These are phyloP conservation scores for Cyclanthera cordifolia DNA, from an alignment of 306 rosid species.

Conservation along the genomic window DNA sequence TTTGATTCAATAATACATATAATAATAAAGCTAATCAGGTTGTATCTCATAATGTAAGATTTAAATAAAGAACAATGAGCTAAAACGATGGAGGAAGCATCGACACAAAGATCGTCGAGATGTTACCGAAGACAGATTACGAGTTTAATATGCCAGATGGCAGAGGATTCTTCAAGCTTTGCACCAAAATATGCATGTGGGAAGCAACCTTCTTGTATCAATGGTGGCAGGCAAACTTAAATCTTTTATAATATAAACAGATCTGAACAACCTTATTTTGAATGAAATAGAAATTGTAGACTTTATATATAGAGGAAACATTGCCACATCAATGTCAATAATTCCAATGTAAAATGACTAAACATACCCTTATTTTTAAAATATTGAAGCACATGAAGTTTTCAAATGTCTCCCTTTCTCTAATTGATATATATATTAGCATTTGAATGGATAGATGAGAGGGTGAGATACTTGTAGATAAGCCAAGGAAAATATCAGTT, in stretches of 20 bases:
- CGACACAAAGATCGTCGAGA: not conserved
- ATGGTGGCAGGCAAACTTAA: not conserved
- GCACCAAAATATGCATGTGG: not conserved
- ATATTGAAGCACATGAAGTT: not conserved
- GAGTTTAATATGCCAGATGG: not conserved
- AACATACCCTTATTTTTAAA: not conserved
- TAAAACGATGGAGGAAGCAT: not conserved
- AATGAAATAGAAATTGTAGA: not conserved
- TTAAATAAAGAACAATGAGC: conserved; percentile 5
- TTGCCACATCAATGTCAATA: not conserved
- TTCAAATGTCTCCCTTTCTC: not conserved
- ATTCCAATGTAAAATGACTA: not conserved
- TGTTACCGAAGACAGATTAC: not conserved
- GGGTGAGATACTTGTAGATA: conserved; percentile 25
- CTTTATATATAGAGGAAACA: conserved; percentile 3
- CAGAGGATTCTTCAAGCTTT: too few species aligned
- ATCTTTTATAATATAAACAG: not conserved
- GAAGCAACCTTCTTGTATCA: not conserved
- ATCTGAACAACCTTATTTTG: too few species aligned
- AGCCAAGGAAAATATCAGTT: conserved; percentile 10
- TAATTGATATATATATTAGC: conserved; percentile 10
- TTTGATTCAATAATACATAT: not conserved
- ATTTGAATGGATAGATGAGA: conserved; percentile 27
- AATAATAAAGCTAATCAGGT: not conserved
- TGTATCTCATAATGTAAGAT: not conserved